Percentiles rank a stretch among this genome's conserved stretches.
These are phyloP conservation scores for Trametes pubescens DNA, from an alignment of 1,284 basidiomycete species.

Conservation along the genomic window DNA sequence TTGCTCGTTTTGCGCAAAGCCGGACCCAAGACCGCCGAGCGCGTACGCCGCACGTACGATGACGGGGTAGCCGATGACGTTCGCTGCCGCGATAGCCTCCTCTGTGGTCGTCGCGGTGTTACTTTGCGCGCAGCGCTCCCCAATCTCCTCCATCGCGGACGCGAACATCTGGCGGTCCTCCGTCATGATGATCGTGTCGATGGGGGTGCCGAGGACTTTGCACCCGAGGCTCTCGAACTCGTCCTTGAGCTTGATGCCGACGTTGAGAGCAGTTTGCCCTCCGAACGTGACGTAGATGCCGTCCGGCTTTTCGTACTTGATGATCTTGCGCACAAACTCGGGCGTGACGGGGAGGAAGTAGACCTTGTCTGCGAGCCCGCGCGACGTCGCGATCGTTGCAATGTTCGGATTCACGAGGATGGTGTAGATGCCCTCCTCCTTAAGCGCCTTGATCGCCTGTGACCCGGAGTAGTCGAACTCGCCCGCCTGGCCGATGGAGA, in stretches of 20 bases:
- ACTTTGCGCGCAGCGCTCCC: constrained; percentile 93
- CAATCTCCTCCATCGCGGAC: constrained; percentile 94
- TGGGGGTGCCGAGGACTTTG: constrained; percentile 95
- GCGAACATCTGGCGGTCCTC: constrained; percentile 97
- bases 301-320: constrained; percentile 98
- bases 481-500: constrained; percentile 98
- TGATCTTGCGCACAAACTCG: constrained; percentile 97
- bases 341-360: constrained; percentile 99
- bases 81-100: constrained; percentile 88
- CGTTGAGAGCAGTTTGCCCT: constrained; percentile 96
- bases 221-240: constrained; percentile 91
- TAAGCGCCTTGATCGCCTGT: constrained; percentile 98
- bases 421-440: constrained; percentile 99
- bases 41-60: constrained; percentile 98
- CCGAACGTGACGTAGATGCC: constrained; percentile 99
- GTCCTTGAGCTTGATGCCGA: constrained; percentile 97
- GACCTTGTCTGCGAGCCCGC: constrained; percentile 98
- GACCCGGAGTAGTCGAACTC: constrained; percentile 99
- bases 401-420: constrained; percentile 99
- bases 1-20: constrained; percentile 91
- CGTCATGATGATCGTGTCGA: constrained; percentile 96
- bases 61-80: constrained; percentile 93
- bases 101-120: constrained; percentile 85
- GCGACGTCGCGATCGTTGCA: constrained; percentile 98
- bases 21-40: constrained; percentile 93